Evolutionary conservation across 2,329 filamentous ascomycete genomes (phyloP).

Genomic region (Fusarium penzigii): DNA sequence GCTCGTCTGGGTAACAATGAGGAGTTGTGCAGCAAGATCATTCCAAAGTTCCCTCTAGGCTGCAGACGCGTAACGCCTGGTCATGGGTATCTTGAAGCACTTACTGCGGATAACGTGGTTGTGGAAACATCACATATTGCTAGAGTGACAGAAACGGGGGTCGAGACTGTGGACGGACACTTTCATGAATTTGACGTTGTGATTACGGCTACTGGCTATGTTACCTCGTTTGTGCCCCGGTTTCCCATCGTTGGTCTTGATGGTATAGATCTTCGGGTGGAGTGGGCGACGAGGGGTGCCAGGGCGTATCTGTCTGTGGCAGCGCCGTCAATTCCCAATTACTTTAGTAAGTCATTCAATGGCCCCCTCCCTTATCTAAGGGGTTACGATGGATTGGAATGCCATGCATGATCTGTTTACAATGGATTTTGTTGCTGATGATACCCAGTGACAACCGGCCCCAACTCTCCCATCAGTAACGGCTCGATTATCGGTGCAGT

Average conservation of each 20-base stretch:
- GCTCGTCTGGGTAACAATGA: neutral
- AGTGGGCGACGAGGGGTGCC: conserved; percentile 28
- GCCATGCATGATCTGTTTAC: too few species aligned
- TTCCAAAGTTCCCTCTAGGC: neutral
- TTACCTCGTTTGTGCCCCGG: conserved; percentile 29
- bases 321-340: conserved; percentile 30
- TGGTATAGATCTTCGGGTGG: conserved; percentile 29
- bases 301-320: conserved; percentile 35
- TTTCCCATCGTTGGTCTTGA: conserved; percentile 49
- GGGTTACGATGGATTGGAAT: too few species aligned
- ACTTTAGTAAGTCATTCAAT: conserved; percentile 11
- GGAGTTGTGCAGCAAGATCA: neutral
- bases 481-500: neutral
- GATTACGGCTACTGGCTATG: conserved; percentile 29
- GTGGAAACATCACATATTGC: conserved; percentile 2
- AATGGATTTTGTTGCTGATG: neutral
- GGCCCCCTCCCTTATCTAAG: neutral
- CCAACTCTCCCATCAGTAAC: neutral
- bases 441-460: neutral
- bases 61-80: conserved; percentile 11
- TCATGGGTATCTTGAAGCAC: conserved; percentile 11
- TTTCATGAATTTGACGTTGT: conserved; percentile 22
- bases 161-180: conserved; percentile 3
- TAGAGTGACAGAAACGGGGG: conserved; percentile 1
- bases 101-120: conserved; percentile 4